phyloP scores from a whole-genome alignment of 2,329 filamentous ascomycete species.

The Lasiodiplodia theobromae region DNA sequence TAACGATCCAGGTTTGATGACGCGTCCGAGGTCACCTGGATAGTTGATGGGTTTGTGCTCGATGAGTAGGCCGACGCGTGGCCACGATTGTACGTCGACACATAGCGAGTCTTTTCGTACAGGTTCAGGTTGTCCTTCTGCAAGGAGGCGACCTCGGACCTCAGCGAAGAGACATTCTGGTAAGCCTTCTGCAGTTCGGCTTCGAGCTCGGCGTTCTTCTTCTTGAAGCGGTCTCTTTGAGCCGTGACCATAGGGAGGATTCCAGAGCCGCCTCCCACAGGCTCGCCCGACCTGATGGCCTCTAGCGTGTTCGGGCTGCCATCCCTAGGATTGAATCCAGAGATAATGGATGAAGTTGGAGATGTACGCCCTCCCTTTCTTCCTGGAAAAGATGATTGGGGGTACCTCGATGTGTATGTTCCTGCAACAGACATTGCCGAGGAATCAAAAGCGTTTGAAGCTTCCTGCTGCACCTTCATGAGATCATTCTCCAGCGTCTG shows the following conservation, averaged over 20 bases:
- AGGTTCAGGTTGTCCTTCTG: constrained; percentile 96
- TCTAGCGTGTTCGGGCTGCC: constrained; percentile 52
- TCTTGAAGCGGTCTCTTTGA: constrained; percentile 97
- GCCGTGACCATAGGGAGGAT: constrained; percentile 98
- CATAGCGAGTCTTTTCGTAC: constrained; percentile 97
- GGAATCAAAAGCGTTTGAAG: constrained; percentile 79
- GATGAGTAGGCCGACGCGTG: constrained; percentile 61
- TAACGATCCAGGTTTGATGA: constrained; percentile 80
- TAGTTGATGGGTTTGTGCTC: constrained; percentile 78
- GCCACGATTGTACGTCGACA: constrained; percentile 87
- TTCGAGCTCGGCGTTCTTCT: constrained; percentile 90
- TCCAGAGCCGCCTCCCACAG: constrained; percentile 78
- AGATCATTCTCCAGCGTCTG: constrained; percentile 92
- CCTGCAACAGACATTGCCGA: constrained; percentile 92
- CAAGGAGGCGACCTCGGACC: constrained; percentile 87
- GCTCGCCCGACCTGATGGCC: constrained; percentile 67
- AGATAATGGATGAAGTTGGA: constrained; percentile 97
- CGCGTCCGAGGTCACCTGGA: constrained; percentile 66
- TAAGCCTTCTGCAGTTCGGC: constrained; percentile 87
- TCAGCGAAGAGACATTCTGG: constrained; percentile 79
- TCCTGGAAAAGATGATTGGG: constrained; percentile 64
- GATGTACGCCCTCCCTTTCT: constrained; percentile 76
- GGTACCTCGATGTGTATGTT: constrained; percentile 83
- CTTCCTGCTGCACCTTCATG: constrained; percentile 83
- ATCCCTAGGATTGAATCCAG: constrained; percentile 74